phyloP scores from a whole-genome alignment of 257 asterid genomes.

The Cruciata laevipes region DNA sequence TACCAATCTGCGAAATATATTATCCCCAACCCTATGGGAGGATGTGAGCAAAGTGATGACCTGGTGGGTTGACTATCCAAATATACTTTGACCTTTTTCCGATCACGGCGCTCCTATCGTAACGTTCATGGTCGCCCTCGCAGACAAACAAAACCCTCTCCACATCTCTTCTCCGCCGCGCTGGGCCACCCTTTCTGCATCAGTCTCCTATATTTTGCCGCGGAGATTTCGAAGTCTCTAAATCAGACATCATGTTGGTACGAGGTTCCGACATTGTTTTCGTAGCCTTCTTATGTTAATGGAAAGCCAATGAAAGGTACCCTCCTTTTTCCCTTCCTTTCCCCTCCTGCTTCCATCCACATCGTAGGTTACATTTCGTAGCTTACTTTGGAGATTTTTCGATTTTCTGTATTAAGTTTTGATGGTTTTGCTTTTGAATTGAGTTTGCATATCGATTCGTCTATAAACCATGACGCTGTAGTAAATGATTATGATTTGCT shows the following conservation, averaged over 20 bases:
- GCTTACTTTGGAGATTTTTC: neutral
- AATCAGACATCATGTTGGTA: neutral
- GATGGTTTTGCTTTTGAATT: neutral
- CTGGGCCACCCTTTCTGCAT: neutral
- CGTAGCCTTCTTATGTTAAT: neutral
- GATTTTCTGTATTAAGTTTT: neutral
- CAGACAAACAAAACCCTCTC: neutral
- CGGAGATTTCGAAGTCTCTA: neutral
- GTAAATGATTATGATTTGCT: neutral
- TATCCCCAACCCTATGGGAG: no score
- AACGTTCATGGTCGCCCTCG: neutral
- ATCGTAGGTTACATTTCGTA: neutral
- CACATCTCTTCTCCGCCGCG: neutral
- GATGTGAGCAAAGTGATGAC: no score
- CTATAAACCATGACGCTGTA: no score
- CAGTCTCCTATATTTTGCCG: conserved; percentile 1
- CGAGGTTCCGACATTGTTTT: neutral
- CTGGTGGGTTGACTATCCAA: no score
- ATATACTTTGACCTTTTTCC: neutral
- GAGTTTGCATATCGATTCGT: neutral
- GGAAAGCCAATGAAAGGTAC: conserved; percentile 10
- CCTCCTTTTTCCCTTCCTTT: neutral
- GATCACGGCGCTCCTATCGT: neutral
- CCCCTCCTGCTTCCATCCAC: no score
- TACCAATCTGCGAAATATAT: no score